These are phyloP conservation scores for Diospyros kaki DNA, from an alignment of 148 eudicot genomes.

Conservation along the genomic window DNA sequence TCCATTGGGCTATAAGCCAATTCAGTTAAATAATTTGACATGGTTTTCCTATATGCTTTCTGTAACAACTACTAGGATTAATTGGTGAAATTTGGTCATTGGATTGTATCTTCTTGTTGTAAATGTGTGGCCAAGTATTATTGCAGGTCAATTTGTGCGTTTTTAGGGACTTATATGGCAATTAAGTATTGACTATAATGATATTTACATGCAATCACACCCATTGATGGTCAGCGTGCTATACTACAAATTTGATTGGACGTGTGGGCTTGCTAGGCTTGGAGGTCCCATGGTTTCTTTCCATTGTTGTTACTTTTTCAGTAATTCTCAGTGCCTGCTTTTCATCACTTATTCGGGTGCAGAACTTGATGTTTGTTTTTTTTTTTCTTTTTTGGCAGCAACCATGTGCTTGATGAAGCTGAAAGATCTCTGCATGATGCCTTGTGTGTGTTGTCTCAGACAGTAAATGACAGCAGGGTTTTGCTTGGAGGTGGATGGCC, in stretches of 20 bases:
- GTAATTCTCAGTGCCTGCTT: not conserved
- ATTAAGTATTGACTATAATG: not conserved
- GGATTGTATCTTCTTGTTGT: constrained; percentile 3
- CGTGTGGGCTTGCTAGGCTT: not conserved
- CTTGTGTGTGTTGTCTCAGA: constrained; percentile 91
- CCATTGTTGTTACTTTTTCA: not conserved
- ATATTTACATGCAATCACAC: not conserved
- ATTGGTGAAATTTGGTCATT: not conserved
- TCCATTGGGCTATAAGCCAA: not conserved
- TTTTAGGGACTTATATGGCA: not conserved
- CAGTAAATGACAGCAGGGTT: constrained; percentile 92
- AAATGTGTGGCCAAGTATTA: not conserved
- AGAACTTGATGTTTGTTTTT: not conserved
- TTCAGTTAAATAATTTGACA: not conserved
- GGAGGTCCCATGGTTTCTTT: not conserved
- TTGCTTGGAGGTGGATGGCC: constrained; percentile 99
- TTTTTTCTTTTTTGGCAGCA: constrained; percentile 44
- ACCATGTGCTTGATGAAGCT: constrained; percentile 96
- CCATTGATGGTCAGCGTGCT: not conserved
- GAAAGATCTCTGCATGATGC: constrained; percentile 97
- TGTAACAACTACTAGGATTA: not conserved
- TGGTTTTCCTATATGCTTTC: not conserved
- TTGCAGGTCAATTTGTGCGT: not conserved
- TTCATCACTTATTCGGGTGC: not conserved
- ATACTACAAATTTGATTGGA: not conserved